Evolutionary conservation across 805 yeast species (phyloP), one percentile per base, ranked within the genome.

Genomic region (Sugiyamaella floridensis): DNA sequence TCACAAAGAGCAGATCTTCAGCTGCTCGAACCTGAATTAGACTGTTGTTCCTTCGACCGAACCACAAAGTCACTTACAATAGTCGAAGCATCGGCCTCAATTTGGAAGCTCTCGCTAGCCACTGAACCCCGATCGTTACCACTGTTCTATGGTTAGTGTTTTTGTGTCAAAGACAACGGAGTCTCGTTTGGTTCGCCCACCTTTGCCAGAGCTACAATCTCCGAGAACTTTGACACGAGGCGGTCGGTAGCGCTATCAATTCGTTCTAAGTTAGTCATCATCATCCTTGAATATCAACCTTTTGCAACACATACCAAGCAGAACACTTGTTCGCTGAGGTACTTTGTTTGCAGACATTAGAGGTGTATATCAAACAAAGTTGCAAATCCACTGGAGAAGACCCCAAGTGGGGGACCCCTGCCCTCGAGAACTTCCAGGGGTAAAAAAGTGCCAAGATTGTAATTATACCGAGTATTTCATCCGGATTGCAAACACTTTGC

Each of bases 61-160:
- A 32, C 37, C 9, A 4, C 12, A 4, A 4, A 5, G 9, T 5
- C 4, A 32, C 37, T 8, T 32, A 64, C 65, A 51, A 71, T 65
- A 4, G 69, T 59, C 4, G 67, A 56, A 14, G 73, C 63, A 50
- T 67, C 63, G n/a, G 69, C 67, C 54, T 69, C 72, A 42, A 71
- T 70, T 42, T 69, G 70, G 20, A 65, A 63, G 1, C 71, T 62
- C 42, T 71, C 75, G n/a, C 67, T 63, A 5, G 75, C 73, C 4
- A 67, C 57, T 1, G 71, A 59, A 18, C 64, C 63, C 11, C 60
- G 48, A 45, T 68, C 70, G 34, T 70, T 69, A 19, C 60, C 61
- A 8, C 60, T 55, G 47, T 60, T 59, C 64, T 53, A 44, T 37
- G 34, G 34, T 49, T 55, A 49, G 29, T 29, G 7, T 34, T 15